Percentiles rank a stretch among this genome's conserved stretches.
phyloP scores from a whole-genome alignment of 805 yeast genomes.

The Zygotorulaspora danielsina region DNA sequence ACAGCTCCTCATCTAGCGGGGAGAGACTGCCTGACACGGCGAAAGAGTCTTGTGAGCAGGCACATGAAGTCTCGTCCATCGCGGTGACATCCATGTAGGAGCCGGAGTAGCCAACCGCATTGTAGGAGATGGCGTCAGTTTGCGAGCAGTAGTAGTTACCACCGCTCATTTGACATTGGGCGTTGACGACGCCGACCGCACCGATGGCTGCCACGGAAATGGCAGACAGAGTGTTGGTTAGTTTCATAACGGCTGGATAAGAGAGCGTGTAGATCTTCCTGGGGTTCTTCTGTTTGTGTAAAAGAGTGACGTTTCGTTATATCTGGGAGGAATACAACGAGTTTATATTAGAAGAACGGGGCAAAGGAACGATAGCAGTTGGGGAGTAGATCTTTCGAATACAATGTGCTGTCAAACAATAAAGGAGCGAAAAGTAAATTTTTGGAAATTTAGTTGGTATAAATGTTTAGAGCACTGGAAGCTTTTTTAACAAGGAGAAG shows the following conservation, averaged over 20 bases:
- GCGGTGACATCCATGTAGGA: constrained; percentile 71
- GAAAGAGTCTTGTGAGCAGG: constrained; percentile 55
- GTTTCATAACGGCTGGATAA: constrained; percentile 16
- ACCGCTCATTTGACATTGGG: constrained; percentile 45
- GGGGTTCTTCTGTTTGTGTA: not conserved
- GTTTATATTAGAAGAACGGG: constrained; percentile 1
- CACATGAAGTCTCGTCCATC: constrained; percentile 69
- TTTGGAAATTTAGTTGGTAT: not conserved
- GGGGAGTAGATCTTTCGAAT: constrained; percentile 12
- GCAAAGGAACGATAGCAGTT: constrained; percentile 30
- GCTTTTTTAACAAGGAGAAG: not conserved
- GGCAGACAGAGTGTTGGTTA: constrained; percentile 22
- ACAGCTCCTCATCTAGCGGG: constrained; percentile 63
- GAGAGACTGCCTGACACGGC: constrained; percentile 62
- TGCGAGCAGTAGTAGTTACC: constrained; percentile 85
- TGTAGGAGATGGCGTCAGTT: constrained; percentile 62
- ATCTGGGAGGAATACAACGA: constrained; percentile 1
- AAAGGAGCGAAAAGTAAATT: constrained; percentile 2
- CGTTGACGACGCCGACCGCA: constrained; percentile 27
- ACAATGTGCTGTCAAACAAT: not conserved
- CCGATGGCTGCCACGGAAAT: constrained; percentile 29
- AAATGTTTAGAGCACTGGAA: not conserved
- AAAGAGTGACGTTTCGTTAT: constrained; percentile 3
- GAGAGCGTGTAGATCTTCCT: not conserved
- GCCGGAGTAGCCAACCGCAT: constrained; percentile 80